phyloP scores from a whole-genome alignment of 306 rosid species.

The cucumber (Cucumis sativus) region Cucumber_9930_V3 NC_026660.2:28977001-28977500 shows the following conservation, averaged over 20 bases:
- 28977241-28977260: not conserved
- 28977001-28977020: not conserved
- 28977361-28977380: slow-evolving; percentile 75
- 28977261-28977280: slow-evolving; percentile 62
- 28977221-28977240: slow-evolving; percentile 8
- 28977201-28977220: not conserved
- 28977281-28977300: slow-evolving; percentile 54
- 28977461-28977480: slow-evolving; percentile 11
- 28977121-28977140: not conserved
- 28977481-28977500: slow-evolving; percentile 54
- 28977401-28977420: slow-evolving; percentile 35
- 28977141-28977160: not conserved
- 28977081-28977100: not conserved
- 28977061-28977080: not conserved
- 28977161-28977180: not conserved
- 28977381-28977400: slow-evolving; percentile 64
- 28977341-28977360: slow-evolving; percentile 29
- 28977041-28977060: not conserved
- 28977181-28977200: not conserved
- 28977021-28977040: not conserved
- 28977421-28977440: slow-evolving; percentile 54
- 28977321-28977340: slow-evolving; percentile 30
- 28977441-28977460: slow-evolving; percentile 37
- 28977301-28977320: slow-evolving; percentile 41
- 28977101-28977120: not conserved